Evolutionary conservation across 495 filamentous ascomycete genomes (phyloP), one percentile per base, ranked within the genome.

Genomic region (Daldinia grandis): DNA sequence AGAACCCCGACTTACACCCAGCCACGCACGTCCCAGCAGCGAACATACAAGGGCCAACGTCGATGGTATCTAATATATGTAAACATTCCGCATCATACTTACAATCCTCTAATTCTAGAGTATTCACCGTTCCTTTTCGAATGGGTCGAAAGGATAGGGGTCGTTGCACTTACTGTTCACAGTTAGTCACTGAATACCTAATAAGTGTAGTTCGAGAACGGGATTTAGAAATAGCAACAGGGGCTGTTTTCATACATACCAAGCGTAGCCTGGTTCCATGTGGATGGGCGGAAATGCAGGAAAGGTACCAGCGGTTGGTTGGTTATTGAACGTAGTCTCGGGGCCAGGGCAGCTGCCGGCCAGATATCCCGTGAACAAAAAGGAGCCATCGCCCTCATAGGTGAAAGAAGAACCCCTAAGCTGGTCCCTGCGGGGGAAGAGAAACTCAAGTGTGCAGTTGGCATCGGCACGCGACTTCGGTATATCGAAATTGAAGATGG

Each of bases 401-500:
- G 25, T 64, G 53, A 54, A 76, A 0, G 33, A 47, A 0, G 72
- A 74, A 30, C 49, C 66, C 28, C 37, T 53, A 4, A 76, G 63
- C 60, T 75, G 69, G 33, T 71, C 31, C 24, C 50, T 61, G 7
- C 54, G 28, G 5, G 74, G 74, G 54, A 76, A 76, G 24, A 76
- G 60, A 61, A 76, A 76, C 44, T 76, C 72, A 7, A 76, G 59
- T 14, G 74, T 74, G 64, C 74, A 76, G 33, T 74, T 76, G 17
- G 69, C 72, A 47, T 75, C 61, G 47, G 66, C 60, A 15, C 74
- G 72, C 6, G 63, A 65, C n/a, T 33, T 31, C 7, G 74, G 74
- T 0, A 76, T 60, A 31, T 75, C 74, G 53, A 76, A 71, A 17
- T 57, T 75, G 69, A 67, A 70, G 60, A 76, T 47, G 3, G 74